These are phyloP conservation scores for Aspergillus viridinutans DNA, from an alignment of 2,329 filamentous ascomycete species.

Conservation along the genomic window DNA sequence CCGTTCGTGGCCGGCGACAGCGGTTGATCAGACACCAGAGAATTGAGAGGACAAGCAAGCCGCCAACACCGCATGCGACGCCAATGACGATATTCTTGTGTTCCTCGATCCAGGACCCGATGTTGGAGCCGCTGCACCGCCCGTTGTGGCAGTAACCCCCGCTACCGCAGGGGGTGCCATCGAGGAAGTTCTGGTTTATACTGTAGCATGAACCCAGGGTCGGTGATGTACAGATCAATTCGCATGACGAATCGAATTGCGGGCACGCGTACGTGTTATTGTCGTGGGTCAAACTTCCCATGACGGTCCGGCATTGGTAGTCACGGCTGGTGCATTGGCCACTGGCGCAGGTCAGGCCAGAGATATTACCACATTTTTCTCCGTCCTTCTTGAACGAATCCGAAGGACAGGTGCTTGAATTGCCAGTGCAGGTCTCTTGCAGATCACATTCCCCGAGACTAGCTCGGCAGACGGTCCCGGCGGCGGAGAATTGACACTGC, in stretches of 20 bases:
- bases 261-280: constrained; percentile 81
- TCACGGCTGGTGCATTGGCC: constrained; percentile 93
- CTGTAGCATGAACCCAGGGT: constrained; percentile 60
- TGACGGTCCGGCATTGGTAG: constrained; percentile 78
- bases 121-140: constrained; percentile 68
- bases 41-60: constrained; percentile 65
- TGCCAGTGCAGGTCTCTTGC: constrained; percentile 75
- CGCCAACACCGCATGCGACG: constrained; percentile 66
- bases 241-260: constrained; percentile 57
- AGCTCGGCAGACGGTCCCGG: constrained; percentile 71
- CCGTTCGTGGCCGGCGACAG: constrained; percentile 43
- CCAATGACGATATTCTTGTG: constrained; percentile 83
- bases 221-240: constrained; percentile 71
- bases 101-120: constrained; percentile 68
- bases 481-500: constrained; percentile 43
- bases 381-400: constrained; percentile 70
- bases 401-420: constrained; percentile 65
- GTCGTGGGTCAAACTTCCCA: constrained; percentile 67
- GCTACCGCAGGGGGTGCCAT: constrained; percentile 79
- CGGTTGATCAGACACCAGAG: constrained; percentile 62
- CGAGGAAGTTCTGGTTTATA: constrained; percentile 86
- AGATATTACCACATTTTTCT: constrained; percentile 59
- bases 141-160: constrained; percentile 79
- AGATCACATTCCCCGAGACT: constrained; percentile 82
- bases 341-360: constrained; percentile 71